Evolutionary conservation across 768 basidiomycete species (phyloP), one percentile per base, ranked within the genome.

Genomic region (Hirschioporus abietinus): DNA sequence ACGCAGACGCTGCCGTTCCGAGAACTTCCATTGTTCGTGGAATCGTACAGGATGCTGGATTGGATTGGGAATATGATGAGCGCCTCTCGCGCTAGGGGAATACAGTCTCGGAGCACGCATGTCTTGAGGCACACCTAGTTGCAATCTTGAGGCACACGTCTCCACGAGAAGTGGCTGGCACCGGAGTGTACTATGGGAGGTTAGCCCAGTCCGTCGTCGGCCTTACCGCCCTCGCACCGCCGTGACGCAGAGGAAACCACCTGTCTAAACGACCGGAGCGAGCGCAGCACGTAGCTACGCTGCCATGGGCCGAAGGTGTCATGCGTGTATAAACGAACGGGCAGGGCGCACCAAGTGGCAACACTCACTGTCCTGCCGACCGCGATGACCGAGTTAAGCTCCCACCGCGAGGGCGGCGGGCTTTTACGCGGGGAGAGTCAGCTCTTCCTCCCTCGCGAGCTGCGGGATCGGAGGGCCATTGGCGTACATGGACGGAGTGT

Each of bases 311-410:
- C 42, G 42, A 52, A 52, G 42, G 42, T 10, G 42, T 52, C 42
- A 52, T 52, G 42, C 42, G 42, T 52, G 20, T 52, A 52, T 52
- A 10, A 52, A 52, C 42, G 42, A 15, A 52, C 42, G 42, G 42
- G 42, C 5, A 52, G 42, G 42, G 42, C 42, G 42, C 12, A 15
- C 42, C 42, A 52, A 52, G 42, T 20, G 20, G 42, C 42, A 52
- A 52, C 42, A 52, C 42, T 52, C 42, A 52, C 42, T 52, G 42
- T 52, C 42, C 42, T 52, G 42, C 42, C 42, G 42, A 52, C 42
- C 42, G 42, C 42, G 42, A 52, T 20, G 42, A 52, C 42, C 42
- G 42, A 52, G 5, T 52, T 3, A 52, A 3, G 42, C 42, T 52
- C 35, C 35, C 42, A 52, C 42, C 12, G 42, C 42, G 12, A 52